Base-by-base conservation (phyloP, 306 rosid species). In the Prunus kanzakura region DNA sequence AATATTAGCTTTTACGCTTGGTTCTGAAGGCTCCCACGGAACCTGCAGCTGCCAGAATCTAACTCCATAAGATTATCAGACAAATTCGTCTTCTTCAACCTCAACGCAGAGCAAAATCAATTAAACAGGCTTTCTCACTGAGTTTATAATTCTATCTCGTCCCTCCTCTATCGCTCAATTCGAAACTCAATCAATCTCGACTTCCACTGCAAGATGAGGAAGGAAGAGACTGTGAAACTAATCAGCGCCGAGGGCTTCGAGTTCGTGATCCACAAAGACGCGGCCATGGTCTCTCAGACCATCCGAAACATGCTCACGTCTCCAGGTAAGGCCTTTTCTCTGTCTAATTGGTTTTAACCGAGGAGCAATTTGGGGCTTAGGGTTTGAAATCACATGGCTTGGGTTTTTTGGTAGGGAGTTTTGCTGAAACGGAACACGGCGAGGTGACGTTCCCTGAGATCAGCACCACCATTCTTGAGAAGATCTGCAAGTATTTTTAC, bases 241-340 rank as follows among this genome's bases (percentile, higher is more conserved):
- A 88, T 93, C 84, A 86, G 97, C 77, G 90, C 91, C 35, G 94
- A 95, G 78, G 99, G 98, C 35, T 96, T 96, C 84, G 97, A 96
- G 83, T 96, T 96, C 78, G 85, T 96, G 16, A 79, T 96, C 69
- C 97, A 89, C 80, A 92, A 91, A 79, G 99, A 96, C 75, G 99
- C 98, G 19, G 99, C 99, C 25, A 96, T 92, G 98, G 99, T 96
- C 84, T 96, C 99, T 50, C 99, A 92, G 84, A 96, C 99, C 64
- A 96, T 96, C 72, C 96, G 90, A 64, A 91, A 91, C 86, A 96
- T 96, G 99, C 98, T 92, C 55, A 92, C 99, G 5, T 96, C 99
- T 77, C 97, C 98, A 64, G 99, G 98, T 92, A 72, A 72, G 14
- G 55, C 67, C 57, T 15, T 41, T 15, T 22, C 41, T 64, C 32